phyloP scores from a whole-genome alignment of 768 basidiomycete species.

The Amanita muscaria region DNA sequence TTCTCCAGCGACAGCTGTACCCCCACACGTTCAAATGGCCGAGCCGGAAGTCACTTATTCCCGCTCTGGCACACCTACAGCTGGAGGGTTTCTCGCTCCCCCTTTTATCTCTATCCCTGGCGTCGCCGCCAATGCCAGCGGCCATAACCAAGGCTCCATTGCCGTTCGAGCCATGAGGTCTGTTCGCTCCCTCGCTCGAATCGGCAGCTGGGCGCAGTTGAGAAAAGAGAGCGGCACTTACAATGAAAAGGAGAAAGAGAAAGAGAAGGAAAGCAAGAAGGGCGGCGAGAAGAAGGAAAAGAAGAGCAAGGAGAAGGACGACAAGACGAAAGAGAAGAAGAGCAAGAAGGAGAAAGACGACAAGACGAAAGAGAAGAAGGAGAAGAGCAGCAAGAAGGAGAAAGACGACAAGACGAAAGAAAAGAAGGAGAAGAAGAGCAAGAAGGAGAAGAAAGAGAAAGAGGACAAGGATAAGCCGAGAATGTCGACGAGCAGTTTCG shows the following conservation, averaged over 20 bases:
- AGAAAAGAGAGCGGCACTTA: conserved; percentile 21
- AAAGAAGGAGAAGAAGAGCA: conserved; percentile 21
- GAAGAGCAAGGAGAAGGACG: conserved; percentile 17
- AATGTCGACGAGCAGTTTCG: conserved; percentile 56
- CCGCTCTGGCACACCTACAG: conserved; percentile 29
- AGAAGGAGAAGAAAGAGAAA: conserved; percentile 21
- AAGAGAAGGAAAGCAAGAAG: no score
- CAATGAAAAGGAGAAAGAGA: conserved; percentile 13
- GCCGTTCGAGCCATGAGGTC: conserved; percentile 73
- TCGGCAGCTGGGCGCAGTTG: conserved; percentile 57
- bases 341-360: conserved; percentile 21
- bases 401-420: conserved; percentile 16
- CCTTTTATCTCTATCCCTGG: conserved; percentile 17
- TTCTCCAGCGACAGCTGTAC: conserved; percentile 25
- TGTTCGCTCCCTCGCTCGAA: conserved; percentile 61
- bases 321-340: conserved; percentile 20
- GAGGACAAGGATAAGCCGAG: conserved; percentile 23
- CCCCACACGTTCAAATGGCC: conserved; percentile 8
- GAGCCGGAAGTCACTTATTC: conserved; percentile 19
- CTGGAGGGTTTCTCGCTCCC: conserved; percentile 29
- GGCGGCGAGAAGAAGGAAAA: conserved; percentile 26
- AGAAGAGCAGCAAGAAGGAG: conserved; percentile 16
- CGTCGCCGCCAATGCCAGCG: no score
- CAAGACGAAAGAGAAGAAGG: conserved; percentile 22
- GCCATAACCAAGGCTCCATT: conserved; percentile 48